Evolutionary conservation across 768 basidiomycete species (phyloP).

Genomic region (Naganishia vishniacii): DNA sequence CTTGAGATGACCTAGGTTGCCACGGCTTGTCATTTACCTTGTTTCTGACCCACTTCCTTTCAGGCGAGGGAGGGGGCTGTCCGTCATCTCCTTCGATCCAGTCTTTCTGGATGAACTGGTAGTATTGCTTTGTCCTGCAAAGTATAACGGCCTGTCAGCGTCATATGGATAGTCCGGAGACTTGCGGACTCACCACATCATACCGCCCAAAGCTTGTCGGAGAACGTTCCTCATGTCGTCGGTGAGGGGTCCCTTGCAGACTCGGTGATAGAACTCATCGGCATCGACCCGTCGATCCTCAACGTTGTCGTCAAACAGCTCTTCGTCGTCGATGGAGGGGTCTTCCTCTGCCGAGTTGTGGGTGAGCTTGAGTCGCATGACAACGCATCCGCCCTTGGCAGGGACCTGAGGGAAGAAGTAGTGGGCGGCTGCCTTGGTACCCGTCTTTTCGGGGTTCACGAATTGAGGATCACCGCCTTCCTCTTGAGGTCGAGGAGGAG

Average conservation of each 20-base stretch:
- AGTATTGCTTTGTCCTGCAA: constrained; percentile 75
- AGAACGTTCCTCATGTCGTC: constrained; percentile 93
- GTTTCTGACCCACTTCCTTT: constrained; percentile 78
- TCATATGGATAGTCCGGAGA: constrained; percentile 33
- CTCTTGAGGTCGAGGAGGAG: constrained; percentile 39
- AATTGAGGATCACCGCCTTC: constrained; percentile 52
- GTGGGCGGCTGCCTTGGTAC: constrained; percentile 91
- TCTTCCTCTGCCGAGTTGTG: constrained; percentile 69
- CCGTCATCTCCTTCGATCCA: constrained; percentile 95
- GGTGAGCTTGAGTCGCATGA: constrained; percentile 89
- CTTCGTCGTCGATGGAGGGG: constrained; percentile 76
- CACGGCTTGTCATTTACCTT: constrained; percentile 38
- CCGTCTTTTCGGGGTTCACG: constrained; percentile 76
- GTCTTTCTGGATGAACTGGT: constrained; percentile 90
- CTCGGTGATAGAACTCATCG: constrained; percentile 84
- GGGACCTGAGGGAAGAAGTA: constrained; percentile 83
- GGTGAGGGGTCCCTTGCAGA: constrained; percentile 75
- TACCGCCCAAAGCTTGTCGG: constrained; percentile 90
- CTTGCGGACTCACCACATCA: constrained; percentile 64
- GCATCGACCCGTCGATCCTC: constrained; percentile 89
- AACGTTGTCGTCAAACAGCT: constrained; percentile 75
- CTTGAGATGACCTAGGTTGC: too few species aligned
- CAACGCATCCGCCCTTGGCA: constrained; percentile 83
- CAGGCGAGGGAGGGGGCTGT: constrained; percentile 88
- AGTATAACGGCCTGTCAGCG: neutral